Evolutionary conservation across 179 eudicot genomes (phyloP).

Genomic region (Spergularia azorica): DNA sequence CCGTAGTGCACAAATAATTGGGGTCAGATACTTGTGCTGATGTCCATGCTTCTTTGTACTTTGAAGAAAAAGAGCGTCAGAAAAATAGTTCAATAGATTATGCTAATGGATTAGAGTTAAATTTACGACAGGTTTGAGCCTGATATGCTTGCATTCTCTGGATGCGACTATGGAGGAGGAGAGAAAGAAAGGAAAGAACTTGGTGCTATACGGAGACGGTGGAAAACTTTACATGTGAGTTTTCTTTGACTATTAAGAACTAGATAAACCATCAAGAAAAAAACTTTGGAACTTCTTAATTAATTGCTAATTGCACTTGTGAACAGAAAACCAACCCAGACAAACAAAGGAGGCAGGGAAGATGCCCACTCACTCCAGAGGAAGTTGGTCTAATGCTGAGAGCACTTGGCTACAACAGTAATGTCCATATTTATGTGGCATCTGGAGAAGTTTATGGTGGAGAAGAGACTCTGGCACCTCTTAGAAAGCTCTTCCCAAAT

Average conservation of each 20-base stretch:
- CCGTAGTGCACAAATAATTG: neutral
- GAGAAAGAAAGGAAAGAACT: constrained; percentile 72
- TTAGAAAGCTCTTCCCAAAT: constrained; percentile 74
- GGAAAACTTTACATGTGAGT: constrained; percentile 88
- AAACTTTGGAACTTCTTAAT: neutral
- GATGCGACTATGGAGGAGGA: constrained; percentile 92
- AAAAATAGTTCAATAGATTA: neutral
- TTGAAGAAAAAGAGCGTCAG: neutral
- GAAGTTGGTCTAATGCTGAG: constrained; percentile 91
- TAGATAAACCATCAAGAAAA: neutral
- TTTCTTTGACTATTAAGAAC: neutral
- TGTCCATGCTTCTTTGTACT: neutral
- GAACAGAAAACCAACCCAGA: constrained; percentile 71
- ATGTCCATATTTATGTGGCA: constrained; percentile 80
- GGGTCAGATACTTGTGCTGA: neutral
- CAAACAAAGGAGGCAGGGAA: constrained; percentile 83
- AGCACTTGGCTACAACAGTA: constrained; percentile 66
- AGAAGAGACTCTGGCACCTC: constrained; percentile 72
- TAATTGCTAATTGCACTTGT: constrained; percentile 10
- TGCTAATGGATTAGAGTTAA: neutral
- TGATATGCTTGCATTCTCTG: constrained; percentile 96
- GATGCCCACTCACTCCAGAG: constrained; percentile 84
- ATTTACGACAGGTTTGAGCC: constrained; percentile 66
- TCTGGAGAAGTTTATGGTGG: constrained; percentile 91
- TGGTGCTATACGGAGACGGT: constrained; percentile 59